Percentiles rank a stretch among this genome's conserved stretches.
phyloP scores from a whole-genome alignment of 2,329 filamentous ascomycete genomes.

The Alternaria consortialis region DNA sequence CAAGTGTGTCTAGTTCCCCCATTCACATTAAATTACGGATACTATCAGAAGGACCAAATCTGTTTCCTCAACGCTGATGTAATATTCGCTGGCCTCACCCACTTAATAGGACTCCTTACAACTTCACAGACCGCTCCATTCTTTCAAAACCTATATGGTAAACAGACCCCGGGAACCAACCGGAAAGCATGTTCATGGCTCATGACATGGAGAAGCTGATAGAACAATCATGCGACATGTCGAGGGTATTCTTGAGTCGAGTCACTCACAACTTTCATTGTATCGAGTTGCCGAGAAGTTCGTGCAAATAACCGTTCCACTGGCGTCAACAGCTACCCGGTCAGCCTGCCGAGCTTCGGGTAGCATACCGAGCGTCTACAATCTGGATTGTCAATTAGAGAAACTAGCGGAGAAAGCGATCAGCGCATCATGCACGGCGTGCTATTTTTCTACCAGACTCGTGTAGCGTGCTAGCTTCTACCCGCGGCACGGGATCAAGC shows the following conservation, averaged over 20 bases:
- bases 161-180: neutral
- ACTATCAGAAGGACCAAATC: neutral
- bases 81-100: neutral
- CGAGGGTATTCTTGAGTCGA: neutral
- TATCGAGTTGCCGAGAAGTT: neutral
- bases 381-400: neutral
- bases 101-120: neutral
- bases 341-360: neutral
- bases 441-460: neutral
- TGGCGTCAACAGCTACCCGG: neutral
- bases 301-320: neutral
- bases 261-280: neutral
- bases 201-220: neutral
- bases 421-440: conserved; percentile 8
- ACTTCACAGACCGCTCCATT: neutral
- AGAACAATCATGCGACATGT: neutral
- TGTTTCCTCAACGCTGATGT: neutral
- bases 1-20: neutral
- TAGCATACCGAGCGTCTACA: neutral
- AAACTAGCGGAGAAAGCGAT: conserved; percentile 2
- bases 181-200: neutral
- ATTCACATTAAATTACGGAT: neutral
- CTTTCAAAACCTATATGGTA: neutral
- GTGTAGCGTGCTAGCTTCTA: conserved; percentile 12
- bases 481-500: neutral